Conservation (phyloP, 2,329 filamentous ascomycete genomes). For the Phialemoniopsis sp. region DNA sequence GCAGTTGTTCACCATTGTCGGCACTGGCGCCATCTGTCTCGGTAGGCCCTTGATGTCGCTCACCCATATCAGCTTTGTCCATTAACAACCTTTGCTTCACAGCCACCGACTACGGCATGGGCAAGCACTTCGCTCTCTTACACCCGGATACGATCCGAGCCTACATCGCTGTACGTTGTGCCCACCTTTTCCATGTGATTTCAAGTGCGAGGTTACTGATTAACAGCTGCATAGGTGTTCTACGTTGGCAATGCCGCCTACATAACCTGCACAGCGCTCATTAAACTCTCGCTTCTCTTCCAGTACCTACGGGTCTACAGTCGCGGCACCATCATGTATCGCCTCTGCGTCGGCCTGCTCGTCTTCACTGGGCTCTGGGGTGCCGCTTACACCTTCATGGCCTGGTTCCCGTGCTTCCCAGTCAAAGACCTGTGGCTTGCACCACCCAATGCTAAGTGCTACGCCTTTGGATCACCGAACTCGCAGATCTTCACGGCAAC, state of each 20-base stretch:
- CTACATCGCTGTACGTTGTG: not conserved
- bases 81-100: not conserved
- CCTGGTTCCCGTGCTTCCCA: slow-evolving; percentile 16
- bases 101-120: slow-evolving; percentile 3
- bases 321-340: slow-evolving; percentile 4
- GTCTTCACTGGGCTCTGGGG: slow-evolving; percentile 14
- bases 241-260: slow-evolving; percentile 17
- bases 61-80: not conserved
- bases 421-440: slow-evolving; percentile 11
- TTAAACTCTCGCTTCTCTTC: slow-evolving; percentile 16
- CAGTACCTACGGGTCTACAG: slow-evolving; percentile 17
- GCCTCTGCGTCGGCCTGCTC: slow-evolving; percentile 10
- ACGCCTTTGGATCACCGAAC: slow-evolving; percentile 9
- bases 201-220: not conserved
- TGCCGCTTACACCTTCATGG: slow-evolving; percentile 11
- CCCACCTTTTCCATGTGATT: not conserved
- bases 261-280: slow-evolving; percentile 13
- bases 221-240: slow-evolving; percentile 6
- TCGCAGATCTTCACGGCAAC: slow-evolving; percentile 19
- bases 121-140: slow-evolving; percentile 2
- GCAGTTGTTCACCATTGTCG: slow-evolving; percentile 1
- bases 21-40: slow-evolving; percentile 1
- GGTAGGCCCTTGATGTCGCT: not conserved
- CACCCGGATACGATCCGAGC: not conserved
- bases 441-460: slow-evolving; percentile 5